A percentile compares a stretch with the other conserved stretches of the same genome.
Conservation (phyloP, 169 alveolate species). For the Hammondia hammondi region DNA sequence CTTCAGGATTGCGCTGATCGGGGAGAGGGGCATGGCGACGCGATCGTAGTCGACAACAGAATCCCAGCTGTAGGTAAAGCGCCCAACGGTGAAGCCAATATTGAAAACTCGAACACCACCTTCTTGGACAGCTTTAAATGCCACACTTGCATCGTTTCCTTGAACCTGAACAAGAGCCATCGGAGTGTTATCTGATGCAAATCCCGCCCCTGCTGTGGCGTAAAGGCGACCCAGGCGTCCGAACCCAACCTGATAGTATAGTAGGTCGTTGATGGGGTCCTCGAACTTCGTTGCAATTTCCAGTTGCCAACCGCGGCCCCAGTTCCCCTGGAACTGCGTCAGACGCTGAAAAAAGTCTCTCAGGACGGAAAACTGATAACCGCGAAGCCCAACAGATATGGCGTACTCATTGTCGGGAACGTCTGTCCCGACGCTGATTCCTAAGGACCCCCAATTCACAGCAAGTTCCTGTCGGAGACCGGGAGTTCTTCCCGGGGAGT, state of each 20-base stretch:
- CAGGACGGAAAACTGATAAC: slow-evolving; percentile 43
- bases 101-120: slow-evolving; percentile 37
- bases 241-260: slow-evolving; percentile 45
- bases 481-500: not conserved
- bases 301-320: slow-evolving; percentile 68
- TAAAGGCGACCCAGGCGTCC: slow-evolving; percentile 54
- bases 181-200: slow-evolving; percentile 47
- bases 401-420: slow-evolving; percentile 55
- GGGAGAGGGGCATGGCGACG: slow-evolving; percentile 38
- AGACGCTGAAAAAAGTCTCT: slow-evolving; percentile 54
- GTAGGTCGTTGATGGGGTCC: slow-evolving; percentile 3
- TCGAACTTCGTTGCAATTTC: slow-evolving; percentile 24
- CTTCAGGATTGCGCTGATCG: not conserved
- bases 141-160: slow-evolving; percentile 31
- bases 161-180: slow-evolving; percentile 43
- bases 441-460: slow-evolving; percentile 41
- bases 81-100: slow-evolving; percentile 45
- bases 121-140: slow-evolving; percentile 47
- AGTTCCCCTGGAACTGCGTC: slow-evolving; percentile 51
- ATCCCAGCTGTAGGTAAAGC: slow-evolving; percentile 66
- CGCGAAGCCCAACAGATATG: slow-evolving; percentile 41
- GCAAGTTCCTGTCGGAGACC: slow-evolving; percentile 51
- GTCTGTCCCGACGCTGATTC: slow-evolving; percentile 46
- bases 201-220: slow-evolving; percentile 49
- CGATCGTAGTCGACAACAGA: slow-evolving; percentile 17